phyloP scores from a whole-genome alignment of 768 basidiomycete species.

The Russula compacta region DNA sequence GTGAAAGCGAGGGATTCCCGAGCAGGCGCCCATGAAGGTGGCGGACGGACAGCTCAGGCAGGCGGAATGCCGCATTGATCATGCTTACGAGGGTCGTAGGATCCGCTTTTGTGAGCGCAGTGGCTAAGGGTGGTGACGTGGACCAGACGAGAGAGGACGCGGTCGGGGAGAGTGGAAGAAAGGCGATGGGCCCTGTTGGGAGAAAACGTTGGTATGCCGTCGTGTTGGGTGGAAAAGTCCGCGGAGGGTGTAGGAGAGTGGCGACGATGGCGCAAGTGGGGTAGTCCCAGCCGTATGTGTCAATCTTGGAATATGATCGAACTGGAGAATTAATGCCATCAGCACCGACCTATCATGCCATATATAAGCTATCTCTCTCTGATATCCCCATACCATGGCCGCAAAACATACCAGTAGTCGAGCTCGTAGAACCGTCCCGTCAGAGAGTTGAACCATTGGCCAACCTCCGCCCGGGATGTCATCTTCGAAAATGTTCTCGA shows the following conservation, averaged over 20 bases:
- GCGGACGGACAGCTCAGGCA: conserved; percentile 64
- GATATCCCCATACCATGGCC: neutral
- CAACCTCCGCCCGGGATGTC: conserved; percentile 48
- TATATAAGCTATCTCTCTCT: neutral
- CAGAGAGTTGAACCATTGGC: conserved; percentile 72
- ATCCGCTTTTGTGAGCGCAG: conserved; percentile 58
- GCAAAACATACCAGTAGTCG: conserved; percentile 58
- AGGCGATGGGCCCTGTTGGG: conserved; percentile 91
- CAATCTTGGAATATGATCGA: conserved; percentile 72
- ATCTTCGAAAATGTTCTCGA: conserved; percentile 56
- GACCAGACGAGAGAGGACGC: conserved; percentile 93
- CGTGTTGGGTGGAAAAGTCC: conserved; percentile 51
- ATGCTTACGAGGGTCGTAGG: conserved; percentile 56
- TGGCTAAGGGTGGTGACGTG: conserved; percentile 65
- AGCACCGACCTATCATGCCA: conserved; percentile 67
- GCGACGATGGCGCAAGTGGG: conserved; percentile 85
- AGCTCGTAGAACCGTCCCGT: conserved; percentile 54
- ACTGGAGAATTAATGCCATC: conserved; percentile 96
- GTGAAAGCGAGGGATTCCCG: conserved; percentile 44
- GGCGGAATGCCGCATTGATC: conserved; percentile 87
- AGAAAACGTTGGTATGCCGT: conserved; percentile 93
- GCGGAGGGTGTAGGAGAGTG: conserved; percentile 67
- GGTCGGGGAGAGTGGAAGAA: conserved; percentile 76
- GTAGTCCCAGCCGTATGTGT: conserved; percentile 88
- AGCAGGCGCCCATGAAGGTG: conserved; percentile 57